Conservation (phyloP, 768 basidiomycete genomes). For the Collybia nuda region DNA sequence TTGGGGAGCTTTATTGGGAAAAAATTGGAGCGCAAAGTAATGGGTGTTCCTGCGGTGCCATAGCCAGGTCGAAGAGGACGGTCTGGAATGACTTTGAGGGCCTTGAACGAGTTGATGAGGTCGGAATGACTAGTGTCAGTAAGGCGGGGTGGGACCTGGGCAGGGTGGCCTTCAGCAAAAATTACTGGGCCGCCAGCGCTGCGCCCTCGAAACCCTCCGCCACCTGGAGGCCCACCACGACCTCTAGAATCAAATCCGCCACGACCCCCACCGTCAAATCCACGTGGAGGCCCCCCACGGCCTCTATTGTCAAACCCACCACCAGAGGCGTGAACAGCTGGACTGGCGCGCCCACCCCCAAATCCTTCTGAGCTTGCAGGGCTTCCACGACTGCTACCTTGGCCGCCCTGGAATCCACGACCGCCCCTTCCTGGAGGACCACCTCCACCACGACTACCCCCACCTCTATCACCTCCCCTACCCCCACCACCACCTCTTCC, state of each 20-base stretch:
- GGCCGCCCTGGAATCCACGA: slow-evolving; percentile 3
- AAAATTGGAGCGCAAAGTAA: slow-evolving; percentile 62
- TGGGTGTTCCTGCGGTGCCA: slow-evolving; percentile 46
- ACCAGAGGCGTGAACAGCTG: slow-evolving; percentile 11
- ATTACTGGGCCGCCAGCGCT: slow-evolving; percentile 33
- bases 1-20: slow-evolving; percentile 52
- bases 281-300: slow-evolving; percentile 23
- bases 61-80: slow-evolving; percentile 57
- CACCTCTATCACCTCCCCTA: slow-evolving; percentile 8
- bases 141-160: slow-evolving; percentile 35
- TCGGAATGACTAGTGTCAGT: slow-evolving; percentile 28
- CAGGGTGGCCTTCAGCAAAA: slow-evolving; percentile 33
- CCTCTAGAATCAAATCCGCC: slow-evolving; percentile 21
- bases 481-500: slow-evolving; percentile 21
- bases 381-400: slow-evolving; percentile 2
- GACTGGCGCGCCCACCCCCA: slow-evolving; percentile 18
- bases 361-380: slow-evolving; percentile 10
- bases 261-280: slow-evolving; percentile 17
- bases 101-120: slow-evolving; percentile 39
- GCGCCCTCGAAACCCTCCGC: slow-evolving; percentile 14
- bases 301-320: slow-evolving; percentile 12
- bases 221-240: slow-evolving; percentile 20
- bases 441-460: slow-evolving; percentile 8
- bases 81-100: slow-evolving; percentile 27
- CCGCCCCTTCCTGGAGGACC: slow-evolving; percentile 15